Conservation (phyloP, 106 monocot species). For the Cymbidium sinense region DNA sequence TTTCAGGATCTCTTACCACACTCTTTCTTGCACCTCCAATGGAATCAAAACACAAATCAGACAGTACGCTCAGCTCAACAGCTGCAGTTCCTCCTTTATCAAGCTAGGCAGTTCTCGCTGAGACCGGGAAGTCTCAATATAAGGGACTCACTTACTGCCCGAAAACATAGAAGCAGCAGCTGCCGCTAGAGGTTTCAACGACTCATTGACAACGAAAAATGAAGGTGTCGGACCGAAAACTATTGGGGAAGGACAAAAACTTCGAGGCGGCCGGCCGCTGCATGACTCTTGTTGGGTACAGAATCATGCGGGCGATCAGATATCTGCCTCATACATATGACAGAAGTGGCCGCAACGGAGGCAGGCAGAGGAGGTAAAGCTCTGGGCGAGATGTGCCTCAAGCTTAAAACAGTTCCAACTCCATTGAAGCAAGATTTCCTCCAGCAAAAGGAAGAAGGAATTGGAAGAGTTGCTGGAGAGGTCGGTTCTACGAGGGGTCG, state of each 20-base stretch:
- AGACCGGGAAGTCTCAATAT: constrained; percentile 57
- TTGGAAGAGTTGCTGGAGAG: no score
- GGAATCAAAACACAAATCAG: not conserved
- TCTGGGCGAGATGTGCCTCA: constrained; percentile 35
- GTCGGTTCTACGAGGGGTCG: no score
- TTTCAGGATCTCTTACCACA: no score
- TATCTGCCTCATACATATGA: constrained; percentile 28
- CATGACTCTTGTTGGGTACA: not conserved
- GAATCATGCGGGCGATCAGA: constrained; percentile 24
- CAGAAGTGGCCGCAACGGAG: constrained; percentile 35
- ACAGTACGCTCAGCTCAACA: not conserved
- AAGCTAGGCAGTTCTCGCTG: constrained; percentile 8
- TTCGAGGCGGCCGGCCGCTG: no score
- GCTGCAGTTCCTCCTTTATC: constrained; percentile 9
- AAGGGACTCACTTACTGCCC: constrained; percentile 71
- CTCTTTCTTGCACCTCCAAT: not conserved
- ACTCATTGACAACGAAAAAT: not conserved
- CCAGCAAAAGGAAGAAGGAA: no score
- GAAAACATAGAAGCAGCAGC: not conserved
- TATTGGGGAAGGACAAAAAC: not conserved
- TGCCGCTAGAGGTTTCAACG: not conserved
- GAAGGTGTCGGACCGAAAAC: not conserved
- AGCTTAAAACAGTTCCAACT: constrained; percentile 10
- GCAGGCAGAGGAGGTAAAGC: no score
- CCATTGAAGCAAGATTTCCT: no score